Evolutionary conservation across 768 basidiomycete species (phyloP), one percentile per base, ranked within the genome.

Genomic region (Pleurotus ostreatus): DNA sequence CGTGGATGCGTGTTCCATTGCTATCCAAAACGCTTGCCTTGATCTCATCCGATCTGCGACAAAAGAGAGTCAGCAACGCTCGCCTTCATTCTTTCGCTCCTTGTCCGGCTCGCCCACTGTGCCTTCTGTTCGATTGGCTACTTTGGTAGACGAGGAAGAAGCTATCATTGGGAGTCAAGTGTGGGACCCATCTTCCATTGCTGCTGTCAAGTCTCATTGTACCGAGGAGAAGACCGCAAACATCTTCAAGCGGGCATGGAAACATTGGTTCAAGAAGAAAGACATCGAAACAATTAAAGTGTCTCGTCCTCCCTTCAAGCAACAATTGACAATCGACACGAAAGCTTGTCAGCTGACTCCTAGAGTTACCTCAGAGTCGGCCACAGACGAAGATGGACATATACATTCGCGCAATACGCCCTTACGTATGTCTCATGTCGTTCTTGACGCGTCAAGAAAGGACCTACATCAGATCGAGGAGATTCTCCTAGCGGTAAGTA

Each of bases 401-500:
- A 15, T n/a, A 13, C 18, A n/a, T 25, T 59, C 58, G 45, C 45
- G 34, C 49, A 72, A 74, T 55, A 64, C 66, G 5, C 74, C 77
- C 8, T 65, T 78, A 11, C 74, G 69, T 16, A 78, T 75, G 4
- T 74, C 77, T 7, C 74, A 80, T 44, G 66, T 76, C 30, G 75
- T 83, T 9, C 68, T 89, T 13, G 76, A 74, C 37, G 76, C 78
- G 5, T 81, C 80, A 1, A 73, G 74, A 45, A 78, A 78, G 37
- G 88, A 89, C 63, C 68, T 91, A 34, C 71, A 73, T 8, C 71
- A 70, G 34, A 82, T 89, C 48, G 75, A 79, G 37, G 78, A 81
- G 44, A 78, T 74, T 55, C 70, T 88, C 60, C 70, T 74, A 54
- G 71, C 76, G 56, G 87, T 88, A 67, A 68, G 77, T 67, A 58